Evolutionary conservation across 257 asterid genomes (phyloP), one percentile per base, ranked within the genome.

Genomic region (Thymus mandschuricus): DNA sequence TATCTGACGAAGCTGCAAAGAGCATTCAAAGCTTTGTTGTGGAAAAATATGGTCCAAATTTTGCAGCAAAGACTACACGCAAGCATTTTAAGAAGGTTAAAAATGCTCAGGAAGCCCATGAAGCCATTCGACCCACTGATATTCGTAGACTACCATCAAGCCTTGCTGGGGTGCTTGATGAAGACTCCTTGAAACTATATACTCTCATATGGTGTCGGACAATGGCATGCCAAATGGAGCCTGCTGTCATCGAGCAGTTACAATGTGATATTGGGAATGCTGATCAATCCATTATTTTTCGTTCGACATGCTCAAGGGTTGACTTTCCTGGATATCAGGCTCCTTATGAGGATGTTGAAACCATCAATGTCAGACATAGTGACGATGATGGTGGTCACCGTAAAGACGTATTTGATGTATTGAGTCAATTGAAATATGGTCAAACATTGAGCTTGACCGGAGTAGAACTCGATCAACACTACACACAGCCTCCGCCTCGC

Each of bases 51-150:
- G 98, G 99, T 15, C 75, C 63, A 5, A 68, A 68, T 52, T 94
- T 86, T 79, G 90, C 95, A 56, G 51, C 96, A 43, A 86, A 79
- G 76, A 76, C 54, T 62, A 56, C 86, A 40, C 95, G 98, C 40
- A 91, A 86, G 77, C 88, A 84, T 78, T 89, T 85, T 79, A 94
- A 89, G 77, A 94, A 86, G 86, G 97, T 91, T 48, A 91, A 89
- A 74, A 94, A 91, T 77, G 93, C 96, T 72, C 97, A 91, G 83
- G 98, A 94, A 81, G 97, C 98, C 78, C 97, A 94, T 80, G 97
- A 94, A 84, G 97, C 98, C 75, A 89, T 94, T 78, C 85, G 99
- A 73, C 98, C 97, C 78, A 94, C 99, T 72, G 84, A 88, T 81
- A 88, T 94, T 69, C 71, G 86, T 28, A 87, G 90, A 77, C 70